Conservation (phyloP, 2,329 filamentous ascomycete species). For the Scytalidium sp. region DNA sequence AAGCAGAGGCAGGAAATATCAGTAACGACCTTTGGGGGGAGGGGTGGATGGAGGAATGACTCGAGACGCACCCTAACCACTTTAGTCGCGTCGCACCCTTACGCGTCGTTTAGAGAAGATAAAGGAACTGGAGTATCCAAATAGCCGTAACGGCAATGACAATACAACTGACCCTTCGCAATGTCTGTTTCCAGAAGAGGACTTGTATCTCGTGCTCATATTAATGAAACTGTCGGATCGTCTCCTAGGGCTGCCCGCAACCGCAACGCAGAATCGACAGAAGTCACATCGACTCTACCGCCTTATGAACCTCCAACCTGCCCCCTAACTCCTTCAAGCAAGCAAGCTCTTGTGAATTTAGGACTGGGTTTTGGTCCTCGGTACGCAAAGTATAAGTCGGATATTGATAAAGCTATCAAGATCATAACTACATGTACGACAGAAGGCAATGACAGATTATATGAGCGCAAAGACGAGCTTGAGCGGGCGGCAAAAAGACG, state of each 20-base stretch:
- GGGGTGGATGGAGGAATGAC: not conserved
- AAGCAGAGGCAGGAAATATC: too few species aligned
- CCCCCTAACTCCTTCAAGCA: constrained; percentile 44
- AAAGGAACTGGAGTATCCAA: not conserved
- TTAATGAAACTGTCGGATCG: constrained; percentile 10
- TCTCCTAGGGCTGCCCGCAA: constrained; percentile 16
- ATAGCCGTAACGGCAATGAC: too few species aligned
- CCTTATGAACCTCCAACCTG: constrained; percentile 50
- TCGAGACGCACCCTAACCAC: not conserved
- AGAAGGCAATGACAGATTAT: constrained; percentile 53
- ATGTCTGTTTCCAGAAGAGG: constrained; percentile 20
- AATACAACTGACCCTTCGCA: not conserved
- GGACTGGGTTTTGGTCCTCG: constrained; percentile 31
- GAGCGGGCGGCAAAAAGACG: constrained; percentile 21
- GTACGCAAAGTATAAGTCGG: constrained; percentile 41
- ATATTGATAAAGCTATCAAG: constrained; percentile 42
- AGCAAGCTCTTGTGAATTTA: constrained; percentile 43
- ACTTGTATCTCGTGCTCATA: constrained; percentile 14
- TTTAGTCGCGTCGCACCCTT: not conserved
- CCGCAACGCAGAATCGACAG: constrained; percentile 7
- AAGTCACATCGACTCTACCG: constrained; percentile 32
- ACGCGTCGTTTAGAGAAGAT: not conserved
- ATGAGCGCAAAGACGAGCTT: constrained; percentile 19
- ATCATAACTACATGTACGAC: constrained; percentile 46
- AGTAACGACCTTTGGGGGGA: too few species aligned